These are phyloP conservation scores for Pythium vanterpoolii DNA, from an alignment of 352 stramenopile genomes.

Conservation along the genomic window DNA sequence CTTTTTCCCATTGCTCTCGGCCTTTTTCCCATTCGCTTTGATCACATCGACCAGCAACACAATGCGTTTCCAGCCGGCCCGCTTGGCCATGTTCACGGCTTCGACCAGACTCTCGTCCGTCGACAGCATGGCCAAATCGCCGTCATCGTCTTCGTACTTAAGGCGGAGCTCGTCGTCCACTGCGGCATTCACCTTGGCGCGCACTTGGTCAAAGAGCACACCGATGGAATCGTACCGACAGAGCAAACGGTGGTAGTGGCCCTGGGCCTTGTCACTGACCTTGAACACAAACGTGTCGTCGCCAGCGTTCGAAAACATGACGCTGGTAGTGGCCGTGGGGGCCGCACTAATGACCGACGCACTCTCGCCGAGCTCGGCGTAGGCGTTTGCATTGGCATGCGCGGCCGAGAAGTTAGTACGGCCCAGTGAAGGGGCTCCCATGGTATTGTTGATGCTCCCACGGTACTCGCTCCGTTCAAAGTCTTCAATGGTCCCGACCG, in stretches of 20 bases:
- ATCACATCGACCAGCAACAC: constrained; percentile 80
- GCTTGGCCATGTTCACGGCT: constrained; percentile 83
- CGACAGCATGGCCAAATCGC: constrained; percentile 79
- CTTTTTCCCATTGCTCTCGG: constrained; percentile 11
- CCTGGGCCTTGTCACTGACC: constrained; percentile 73
- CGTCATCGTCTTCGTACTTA: constrained; percentile 89
- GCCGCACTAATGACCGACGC: constrained; percentile 82
- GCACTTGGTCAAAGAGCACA: constrained; percentile 74
- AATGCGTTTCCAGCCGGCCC: constrained; percentile 81
- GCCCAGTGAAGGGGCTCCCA: too few species aligned
- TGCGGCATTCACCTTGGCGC: constrained; percentile 72
- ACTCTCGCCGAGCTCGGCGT: constrained; percentile 82
- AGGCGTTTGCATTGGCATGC: constrained; percentile 33
- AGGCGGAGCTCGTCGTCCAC: constrained; percentile 60
- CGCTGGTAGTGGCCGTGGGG: constrained; percentile 72
- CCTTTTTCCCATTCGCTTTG: constrained; percentile 32
- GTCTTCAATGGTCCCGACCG: constrained; percentile 87
- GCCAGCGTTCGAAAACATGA: constrained; percentile 58
- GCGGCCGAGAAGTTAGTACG: constrained; percentile 55
- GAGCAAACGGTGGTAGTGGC: constrained; percentile 85
- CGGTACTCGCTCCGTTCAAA: constrained; percentile 85
- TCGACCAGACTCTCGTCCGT: constrained; percentile 85
- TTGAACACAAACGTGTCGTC: constrained; percentile 88
- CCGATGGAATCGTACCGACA: constrained; percentile 70
- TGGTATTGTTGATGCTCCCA: constrained; percentile 24